Conservation (phyloP, 208 protist species). For the Trypanosomatidae sp. region DNA sequence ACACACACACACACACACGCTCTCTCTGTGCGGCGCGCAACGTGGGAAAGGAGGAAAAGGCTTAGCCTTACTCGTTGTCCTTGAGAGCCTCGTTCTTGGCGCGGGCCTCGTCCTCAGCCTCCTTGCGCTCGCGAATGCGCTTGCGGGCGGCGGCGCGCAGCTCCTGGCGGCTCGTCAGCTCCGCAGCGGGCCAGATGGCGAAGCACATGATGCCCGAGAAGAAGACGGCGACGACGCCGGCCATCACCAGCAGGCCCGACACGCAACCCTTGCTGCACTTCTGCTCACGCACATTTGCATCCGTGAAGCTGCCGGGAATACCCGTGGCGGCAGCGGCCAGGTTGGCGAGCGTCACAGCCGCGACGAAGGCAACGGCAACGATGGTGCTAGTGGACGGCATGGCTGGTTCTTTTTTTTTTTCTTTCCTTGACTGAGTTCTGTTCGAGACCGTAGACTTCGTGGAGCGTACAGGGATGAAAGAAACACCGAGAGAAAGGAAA, state of each 20-base stretch:
- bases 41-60: too few relatives aligned
- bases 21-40: too few relatives aligned
- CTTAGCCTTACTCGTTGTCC: neutral
- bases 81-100: slow-evolving; percentile 24
- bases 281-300: slow-evolving; percentile 18
- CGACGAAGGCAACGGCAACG: slow-evolving; percentile 6
- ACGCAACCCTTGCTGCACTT: slow-evolving; percentile 57
- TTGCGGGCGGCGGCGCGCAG: slow-evolving; percentile 41
- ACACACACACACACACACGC: too few relatives aligned
- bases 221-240: slow-evolving; percentile 31
- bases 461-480: too few relatives aligned
- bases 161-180: slow-evolving; percentile 47
- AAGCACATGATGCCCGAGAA: slow-evolving; percentile 40
- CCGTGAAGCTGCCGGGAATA: slow-evolving; percentile 17
- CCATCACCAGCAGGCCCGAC: slow-evolving; percentile 47
- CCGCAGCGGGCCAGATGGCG: slow-evolving; percentile 40
- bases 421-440: neutral
- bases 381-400: slow-evolving; percentile 9
- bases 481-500: too few relatives aligned
- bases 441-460: too few relatives aligned
- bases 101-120: slow-evolving; percentile 36
- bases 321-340: neutral
- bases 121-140: slow-evolving; percentile 38
- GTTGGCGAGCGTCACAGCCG: slow-evolving; percentile 11
- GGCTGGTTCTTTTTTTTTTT: neutral